Evolutionary conservation across 202 grass and related monocot genomes (phyloP).

Genomic region (Carex sylvatica): DNA sequence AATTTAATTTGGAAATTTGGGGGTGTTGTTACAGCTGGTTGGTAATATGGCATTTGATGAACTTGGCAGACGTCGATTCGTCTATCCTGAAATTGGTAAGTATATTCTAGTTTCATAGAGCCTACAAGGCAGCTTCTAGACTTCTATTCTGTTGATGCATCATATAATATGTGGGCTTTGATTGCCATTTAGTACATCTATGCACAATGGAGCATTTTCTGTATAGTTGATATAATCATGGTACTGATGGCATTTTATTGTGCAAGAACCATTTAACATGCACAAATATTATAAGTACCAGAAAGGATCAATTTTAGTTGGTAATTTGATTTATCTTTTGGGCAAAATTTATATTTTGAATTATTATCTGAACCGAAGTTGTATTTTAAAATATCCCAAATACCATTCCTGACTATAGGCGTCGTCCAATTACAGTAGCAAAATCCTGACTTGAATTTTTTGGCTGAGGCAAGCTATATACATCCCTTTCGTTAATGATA

Average conservation of each 20-base stretch:
- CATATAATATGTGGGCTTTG: not conserved
- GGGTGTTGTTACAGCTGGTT: conserved; percentile 42
- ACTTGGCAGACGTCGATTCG: conserved; percentile 41
- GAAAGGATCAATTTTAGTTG: not conserved
- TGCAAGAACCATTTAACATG: not conserved
- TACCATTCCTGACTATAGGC: not conserved
- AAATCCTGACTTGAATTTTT: not conserved
- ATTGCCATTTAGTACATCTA: not conserved
- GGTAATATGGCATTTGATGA: conserved; percentile 44
- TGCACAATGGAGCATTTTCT: not conserved
- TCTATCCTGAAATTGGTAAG: conserved; percentile 26
- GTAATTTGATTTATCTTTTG: conserved; percentile 9
- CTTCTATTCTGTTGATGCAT: not conserved
- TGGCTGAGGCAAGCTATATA: not conserved
- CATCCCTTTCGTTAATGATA: conserved; percentile 3
- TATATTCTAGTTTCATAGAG: not conserved
- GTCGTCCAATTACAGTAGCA: not conserved
- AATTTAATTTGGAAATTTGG: conserved; percentile 16
- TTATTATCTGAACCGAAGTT: not conserved
- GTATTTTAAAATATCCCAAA: not conserved
- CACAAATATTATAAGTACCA: not conserved
- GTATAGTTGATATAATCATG: not conserved
- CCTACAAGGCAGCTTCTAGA: not conserved
- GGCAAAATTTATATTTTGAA: not conserved
- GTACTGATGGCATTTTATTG: not conserved